Evolutionary conservation across 257 asterid species (phyloP), one percentile per base, ranked within the genome.

Genomic region (Jasminum sambac): DNA sequence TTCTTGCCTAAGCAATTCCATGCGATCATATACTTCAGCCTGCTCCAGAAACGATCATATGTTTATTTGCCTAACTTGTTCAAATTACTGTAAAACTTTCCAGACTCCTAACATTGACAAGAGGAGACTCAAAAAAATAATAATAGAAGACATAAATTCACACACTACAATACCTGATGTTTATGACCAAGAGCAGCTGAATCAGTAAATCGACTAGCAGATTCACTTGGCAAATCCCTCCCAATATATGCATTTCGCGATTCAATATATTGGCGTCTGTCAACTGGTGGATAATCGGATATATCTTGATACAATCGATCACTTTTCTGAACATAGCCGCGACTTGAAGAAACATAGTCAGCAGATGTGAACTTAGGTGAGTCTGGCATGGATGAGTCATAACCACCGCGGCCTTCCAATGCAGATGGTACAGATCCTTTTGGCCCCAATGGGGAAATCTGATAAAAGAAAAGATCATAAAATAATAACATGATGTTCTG

Each of bases 1-100:
- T 67, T 87, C 98, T 76, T 92, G 96, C 73, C 97, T 77, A 17
- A 84, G 71, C 60, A 79, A 91, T 65, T 91, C 96, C 82, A 83
- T 42, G 77, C 80, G 96, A 52, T 87, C 96, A 78, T 95, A 89
- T 68, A 85, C 50, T 80, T 91, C 91, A 62, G 90, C 79, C 96
- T 89, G 94, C 61, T 42, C 42, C 39, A 82, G 78, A 52, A 67
- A 23, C 64, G 19, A 60, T 52, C 9, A 55, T 23, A 21, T 1
- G 2, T 23, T 55, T 24, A 23, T 19, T 11, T 19, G 16, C 36
- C 36, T 55, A 55, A 19, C 16, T 55, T 55, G 48, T 13, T 23
- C 43, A 4, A 43, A 61, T 71, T 5, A 71, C 46, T 23, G 17
- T 67, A 26, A 67, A 26, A 66, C 25, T 59, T 59, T 70, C 39